A percentile compares a stretch with the other conserved stretches of the same genome.
These are phyloP conservation scores for Erysimum cheiri DNA, from an alignment of 441 rosid species.

Conservation along the genomic window DNA sequence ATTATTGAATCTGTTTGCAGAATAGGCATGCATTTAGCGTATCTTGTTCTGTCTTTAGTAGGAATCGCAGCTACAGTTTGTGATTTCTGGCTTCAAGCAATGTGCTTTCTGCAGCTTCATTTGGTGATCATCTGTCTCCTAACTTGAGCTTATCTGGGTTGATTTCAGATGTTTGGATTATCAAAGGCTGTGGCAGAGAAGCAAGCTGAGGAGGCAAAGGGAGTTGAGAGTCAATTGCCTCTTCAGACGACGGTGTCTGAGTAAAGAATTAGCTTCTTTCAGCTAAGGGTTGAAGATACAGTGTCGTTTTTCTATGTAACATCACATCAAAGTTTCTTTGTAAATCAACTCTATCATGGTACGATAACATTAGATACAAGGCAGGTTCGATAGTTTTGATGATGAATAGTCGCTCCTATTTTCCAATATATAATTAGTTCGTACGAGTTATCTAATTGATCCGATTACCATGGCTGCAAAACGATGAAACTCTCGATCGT, in stretches of 20 bases:
- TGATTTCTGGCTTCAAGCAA: background rate
- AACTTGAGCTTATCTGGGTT: conserved; percentile 22
- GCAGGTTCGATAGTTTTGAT: too few relatives aligned
- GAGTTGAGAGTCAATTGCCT: conserved; percentile 67
- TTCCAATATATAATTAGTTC: too few relatives aligned
- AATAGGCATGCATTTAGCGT: too few relatives aligned
- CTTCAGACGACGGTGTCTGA: conserved; percentile 61
- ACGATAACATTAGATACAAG: background rate
- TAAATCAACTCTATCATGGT: background rate
- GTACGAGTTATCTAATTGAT: too few relatives aligned
- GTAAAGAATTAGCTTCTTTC: conserved; percentile 28
- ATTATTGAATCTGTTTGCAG: too few relatives aligned
- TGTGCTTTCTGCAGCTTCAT: background rate
- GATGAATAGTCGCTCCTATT: too few relatives aligned
- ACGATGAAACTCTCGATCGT: too few relatives aligned
- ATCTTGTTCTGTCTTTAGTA: background rate
- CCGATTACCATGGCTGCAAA: background rate
- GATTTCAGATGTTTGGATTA: conserved; percentile 68
- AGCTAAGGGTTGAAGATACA: background rate
- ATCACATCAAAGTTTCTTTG: conserved; percentile 3
- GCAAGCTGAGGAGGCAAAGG: conserved; percentile 54
- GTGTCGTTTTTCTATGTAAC: background rate
- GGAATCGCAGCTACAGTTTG: background rate
- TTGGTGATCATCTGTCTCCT: background rate
- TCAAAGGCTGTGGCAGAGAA: conserved; percentile 65